A percentile compares a stretch with the other conserved stretches of the same genome.
phyloP scores from a whole-genome alignment of 2,329 filamentous ascomycete genomes.

The Scedosporium aurantiacum region DNA sequence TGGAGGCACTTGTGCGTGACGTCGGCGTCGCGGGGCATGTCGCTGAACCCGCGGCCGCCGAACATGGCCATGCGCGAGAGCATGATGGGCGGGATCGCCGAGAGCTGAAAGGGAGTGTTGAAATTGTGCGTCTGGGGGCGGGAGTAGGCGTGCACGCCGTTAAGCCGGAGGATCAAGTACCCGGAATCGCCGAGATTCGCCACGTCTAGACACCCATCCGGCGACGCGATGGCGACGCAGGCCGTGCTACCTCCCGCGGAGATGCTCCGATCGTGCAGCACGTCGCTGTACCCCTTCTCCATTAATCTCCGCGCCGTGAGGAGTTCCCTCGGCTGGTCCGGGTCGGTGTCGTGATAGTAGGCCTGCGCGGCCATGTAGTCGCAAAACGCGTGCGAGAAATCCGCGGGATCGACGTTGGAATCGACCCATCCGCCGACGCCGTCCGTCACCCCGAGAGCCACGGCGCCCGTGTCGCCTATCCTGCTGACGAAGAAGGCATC shows the following conservation, averaged over 20 bases:
- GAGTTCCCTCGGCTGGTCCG: conserved; percentile 16
- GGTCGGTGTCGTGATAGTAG: conserved; percentile 35
- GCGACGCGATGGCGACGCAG: conserved; percentile 67
- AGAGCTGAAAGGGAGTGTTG: conserved; percentile 94
- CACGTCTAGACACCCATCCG: conserved; percentile 67
- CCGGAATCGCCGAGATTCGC: conserved; percentile 95
- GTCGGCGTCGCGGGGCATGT: conserved; percentile 75
- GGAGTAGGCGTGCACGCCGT: conserved; percentile 74
- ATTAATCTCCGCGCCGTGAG: conserved; percentile 60
- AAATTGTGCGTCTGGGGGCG: conserved; percentile 89
- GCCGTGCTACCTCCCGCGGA: conserved; percentile 84
- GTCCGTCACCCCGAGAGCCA: conserved; percentile 85
- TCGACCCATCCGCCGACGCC: conserved; percentile 94
- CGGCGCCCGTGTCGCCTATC: conserved; percentile 57
- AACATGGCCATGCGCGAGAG: conserved; percentile 72
- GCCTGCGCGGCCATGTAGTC: conserved; percentile 80
- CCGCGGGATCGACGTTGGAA: conserved; percentile 82
- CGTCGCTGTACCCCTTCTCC: conserved; percentile 72
- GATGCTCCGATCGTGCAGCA: conserved; percentile 63
- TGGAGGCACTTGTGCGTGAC: conserved; percentile 65
- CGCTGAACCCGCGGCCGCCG: conserved; percentile 69
- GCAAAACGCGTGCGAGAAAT: conserved; percentile 91
- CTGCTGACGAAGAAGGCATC: conserved; percentile 91
- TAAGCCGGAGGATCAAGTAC: conserved; percentile 75
- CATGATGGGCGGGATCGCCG: conserved; percentile 72